Percentiles rank a stretch among this genome's conserved stretches.
These are phyloP conservation scores for Sporothrix pallida DNA, from an alignment of 2,329 filamentous ascomycete species.

Conservation along the genomic window DNA sequence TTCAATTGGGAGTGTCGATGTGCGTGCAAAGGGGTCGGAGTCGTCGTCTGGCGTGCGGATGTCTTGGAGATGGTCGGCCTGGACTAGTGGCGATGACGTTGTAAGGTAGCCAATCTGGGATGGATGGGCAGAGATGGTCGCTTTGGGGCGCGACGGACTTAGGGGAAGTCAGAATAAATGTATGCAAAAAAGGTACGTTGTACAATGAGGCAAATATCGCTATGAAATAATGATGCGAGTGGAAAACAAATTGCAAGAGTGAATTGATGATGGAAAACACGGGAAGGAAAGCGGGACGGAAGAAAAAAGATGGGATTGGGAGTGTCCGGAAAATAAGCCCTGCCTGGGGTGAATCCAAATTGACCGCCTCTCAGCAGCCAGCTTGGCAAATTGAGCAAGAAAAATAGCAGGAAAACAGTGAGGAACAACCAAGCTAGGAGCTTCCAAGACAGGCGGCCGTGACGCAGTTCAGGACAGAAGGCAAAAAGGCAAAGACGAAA, in stretches of 20 bases:
- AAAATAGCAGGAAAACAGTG: not conserved
- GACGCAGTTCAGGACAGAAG: conserved; percentile 6
- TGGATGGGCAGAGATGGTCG: conserved; percentile 62
- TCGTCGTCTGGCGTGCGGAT: conserved; percentile 48
- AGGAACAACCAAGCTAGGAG: not conserved
- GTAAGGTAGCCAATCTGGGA: conserved; percentile 72
- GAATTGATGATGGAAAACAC: conserved; percentile 7
- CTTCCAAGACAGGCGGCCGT: conserved; percentile 15
- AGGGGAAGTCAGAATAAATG: not conserved
- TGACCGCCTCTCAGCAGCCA: conserved; percentile 16
- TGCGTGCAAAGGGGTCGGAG: conserved; percentile 43
- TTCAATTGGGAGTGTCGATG: conserved; percentile 48
- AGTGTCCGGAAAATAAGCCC: conserved; percentile 15
- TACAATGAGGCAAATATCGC: not conserved
- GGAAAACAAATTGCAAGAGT: too few species aligned
- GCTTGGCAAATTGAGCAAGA: conserved; percentile 17
- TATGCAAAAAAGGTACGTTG: not conserved
- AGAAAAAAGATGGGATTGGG: conserved; percentile 22
- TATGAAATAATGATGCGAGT: conserved; percentile 15
- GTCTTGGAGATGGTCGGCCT: conserved; percentile 59
- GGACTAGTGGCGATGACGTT: conserved; percentile 70
- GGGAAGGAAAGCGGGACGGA: not conserved
- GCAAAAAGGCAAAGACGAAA: not conserved
- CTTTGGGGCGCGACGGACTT: conserved; percentile 45
- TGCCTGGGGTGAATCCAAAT: conserved; percentile 2